Evolutionary conservation across 768 basidiomycete genomes (phyloP).

Genomic region (Collybia sp.): DNA sequence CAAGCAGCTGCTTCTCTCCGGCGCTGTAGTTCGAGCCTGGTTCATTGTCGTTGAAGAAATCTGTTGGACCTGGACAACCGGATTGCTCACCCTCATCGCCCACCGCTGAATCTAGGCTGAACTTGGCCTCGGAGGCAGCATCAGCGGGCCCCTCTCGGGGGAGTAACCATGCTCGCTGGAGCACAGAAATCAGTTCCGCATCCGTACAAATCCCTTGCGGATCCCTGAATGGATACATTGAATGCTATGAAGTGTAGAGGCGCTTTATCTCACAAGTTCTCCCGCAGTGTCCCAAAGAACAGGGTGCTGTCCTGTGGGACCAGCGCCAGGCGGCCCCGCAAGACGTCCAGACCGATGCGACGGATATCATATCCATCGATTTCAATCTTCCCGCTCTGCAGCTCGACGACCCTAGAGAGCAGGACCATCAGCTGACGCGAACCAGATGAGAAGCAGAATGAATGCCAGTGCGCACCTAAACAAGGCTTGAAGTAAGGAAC

Average conservation of each 20-base stretch:
- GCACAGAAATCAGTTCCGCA: slow-evolving; percentile 55
- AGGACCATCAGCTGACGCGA: slow-evolving; percentile 5
- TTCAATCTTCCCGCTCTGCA: slow-evolving; percentile 49
- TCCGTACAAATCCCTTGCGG: slow-evolving; percentile 50
- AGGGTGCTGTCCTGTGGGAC: slow-evolving; percentile 64
- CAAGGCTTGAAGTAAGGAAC: slow-evolving; percentile 51
- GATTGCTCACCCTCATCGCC: slow-evolving; percentile 53
- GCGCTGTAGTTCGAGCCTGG: slow-evolving; percentile 58
- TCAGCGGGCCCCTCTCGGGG: slow-evolving; percentile 40
- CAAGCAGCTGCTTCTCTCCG: slow-evolving; percentile 63
- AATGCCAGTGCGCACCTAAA: slow-evolving; percentile 43
- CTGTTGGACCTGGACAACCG: no score
- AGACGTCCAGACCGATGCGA: slow-evolving; percentile 47
- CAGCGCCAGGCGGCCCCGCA: slow-evolving; percentile 52
- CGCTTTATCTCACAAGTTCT: slow-evolving; percentile 32
- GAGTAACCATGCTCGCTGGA: slow-evolving; percentile 58
- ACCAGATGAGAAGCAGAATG: neutral
- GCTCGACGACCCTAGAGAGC: slow-evolving; percentile 49
- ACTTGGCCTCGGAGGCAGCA: slow-evolving; percentile 52
- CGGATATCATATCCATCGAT: slow-evolving; percentile 54
- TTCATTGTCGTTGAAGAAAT: neutral
- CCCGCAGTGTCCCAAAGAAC: slow-evolving; percentile 45
- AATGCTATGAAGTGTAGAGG: neutral
- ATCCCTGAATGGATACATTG: slow-evolving; percentile 31
- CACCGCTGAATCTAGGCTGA: slow-evolving; percentile 57